These are phyloP conservation scores for Osmozyma mogii DNA, from an alignment of 805 yeast species.

Conservation along the genomic window DNA sequence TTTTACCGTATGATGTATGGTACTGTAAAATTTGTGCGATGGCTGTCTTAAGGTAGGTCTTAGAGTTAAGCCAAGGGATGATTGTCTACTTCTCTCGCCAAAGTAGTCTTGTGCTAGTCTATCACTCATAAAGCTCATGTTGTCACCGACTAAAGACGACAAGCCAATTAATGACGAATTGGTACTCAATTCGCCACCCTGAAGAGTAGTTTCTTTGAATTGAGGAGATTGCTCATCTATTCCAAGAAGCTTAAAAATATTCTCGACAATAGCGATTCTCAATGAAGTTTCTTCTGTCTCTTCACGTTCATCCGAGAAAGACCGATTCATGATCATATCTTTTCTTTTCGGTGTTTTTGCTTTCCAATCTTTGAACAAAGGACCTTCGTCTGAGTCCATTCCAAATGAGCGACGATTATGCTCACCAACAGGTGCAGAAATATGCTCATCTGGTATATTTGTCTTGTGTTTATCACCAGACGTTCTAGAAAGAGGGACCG, in stretches of 20 bases:
- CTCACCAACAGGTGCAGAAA: too few species aligned
- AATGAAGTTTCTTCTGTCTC: constrained; percentile 65
- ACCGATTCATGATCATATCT: constrained; percentile 14
- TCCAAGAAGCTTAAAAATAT: constrained; percentile 62
- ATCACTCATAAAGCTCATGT: constrained; percentile 14
- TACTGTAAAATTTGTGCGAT: constrained; percentile 22
- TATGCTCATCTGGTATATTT: too few species aligned
- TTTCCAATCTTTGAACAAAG: not conserved
- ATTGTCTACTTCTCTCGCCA: not conserved
- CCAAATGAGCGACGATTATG: too few species aligned
- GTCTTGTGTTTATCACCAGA: too few species aligned
- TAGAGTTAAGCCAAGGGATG: too few species aligned
- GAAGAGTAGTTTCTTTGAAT: constrained; percentile 1
- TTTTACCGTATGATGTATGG: constrained; percentile 18
- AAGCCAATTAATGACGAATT: constrained; percentile 25
- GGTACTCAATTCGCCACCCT: constrained; percentile 14
- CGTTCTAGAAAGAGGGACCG: constrained; percentile 59
- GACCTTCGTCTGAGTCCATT: too few species aligned
- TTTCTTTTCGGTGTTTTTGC: not conserved
- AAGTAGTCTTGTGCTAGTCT: not conserved
- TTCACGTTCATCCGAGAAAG: constrained; percentile 49
- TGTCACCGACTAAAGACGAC: constrained; percentile 3
- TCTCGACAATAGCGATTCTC: constrained; percentile 60
- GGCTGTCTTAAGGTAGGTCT: too few species aligned
- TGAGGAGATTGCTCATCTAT: constrained; percentile 31